A percentile compares a stretch with the other conserved stretches of the same genome.
These are phyloP conservation scores for Poterioochromonas sp. DNA, from an alignment of 352 stramenopile genomes.

Conservation along the genomic window DNA sequence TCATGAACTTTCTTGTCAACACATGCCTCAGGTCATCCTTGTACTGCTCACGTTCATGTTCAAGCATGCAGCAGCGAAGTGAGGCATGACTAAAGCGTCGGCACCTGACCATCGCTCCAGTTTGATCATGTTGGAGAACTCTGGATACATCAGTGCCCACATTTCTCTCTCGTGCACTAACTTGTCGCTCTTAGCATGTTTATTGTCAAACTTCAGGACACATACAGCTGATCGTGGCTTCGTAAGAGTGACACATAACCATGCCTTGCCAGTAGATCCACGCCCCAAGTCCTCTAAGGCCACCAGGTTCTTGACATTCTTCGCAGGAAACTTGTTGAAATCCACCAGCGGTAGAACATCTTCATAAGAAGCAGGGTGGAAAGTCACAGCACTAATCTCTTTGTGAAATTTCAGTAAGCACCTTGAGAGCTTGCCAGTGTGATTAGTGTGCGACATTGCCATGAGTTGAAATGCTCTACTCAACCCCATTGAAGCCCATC, in stretches of 20 bases:
- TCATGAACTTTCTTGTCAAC: conserved; percentile 2
- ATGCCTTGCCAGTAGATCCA: conserved; percentile 16
- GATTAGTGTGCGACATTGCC: background rate
- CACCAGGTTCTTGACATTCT: conserved; percentile 1
- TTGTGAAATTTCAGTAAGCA: conserved; percentile 24
- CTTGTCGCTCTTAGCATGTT: background rate
- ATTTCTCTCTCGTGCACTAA: conserved; percentile 20
- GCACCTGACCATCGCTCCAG: background rate
- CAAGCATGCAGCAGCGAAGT: conserved; percentile 1
- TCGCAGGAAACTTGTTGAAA: conserved; percentile 3
- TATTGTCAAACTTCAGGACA: conserved; percentile 17
- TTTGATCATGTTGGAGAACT: conserved; percentile 11
- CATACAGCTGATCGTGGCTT: conserved; percentile 7
- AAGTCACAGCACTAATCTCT: background rate
- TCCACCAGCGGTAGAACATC: background rate
- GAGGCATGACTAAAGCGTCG: conserved; percentile 24
- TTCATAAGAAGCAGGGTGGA: background rate
- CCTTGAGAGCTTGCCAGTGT: background rate
- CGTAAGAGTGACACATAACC: conserved; percentile 2
- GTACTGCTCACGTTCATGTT: background rate
- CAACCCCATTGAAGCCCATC: background rate
- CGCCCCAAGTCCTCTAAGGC: conserved; percentile 18
- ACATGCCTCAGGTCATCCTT: background rate
- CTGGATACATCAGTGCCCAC: conserved; percentile 1
- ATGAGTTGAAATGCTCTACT: conserved; percentile 16